A percentile compares a stretch with the other conserved stretches of the same genome.
Conservation (phyloP, 2,329 filamentous ascomycete genomes). For the Hypoxylon sp. region DNA sequence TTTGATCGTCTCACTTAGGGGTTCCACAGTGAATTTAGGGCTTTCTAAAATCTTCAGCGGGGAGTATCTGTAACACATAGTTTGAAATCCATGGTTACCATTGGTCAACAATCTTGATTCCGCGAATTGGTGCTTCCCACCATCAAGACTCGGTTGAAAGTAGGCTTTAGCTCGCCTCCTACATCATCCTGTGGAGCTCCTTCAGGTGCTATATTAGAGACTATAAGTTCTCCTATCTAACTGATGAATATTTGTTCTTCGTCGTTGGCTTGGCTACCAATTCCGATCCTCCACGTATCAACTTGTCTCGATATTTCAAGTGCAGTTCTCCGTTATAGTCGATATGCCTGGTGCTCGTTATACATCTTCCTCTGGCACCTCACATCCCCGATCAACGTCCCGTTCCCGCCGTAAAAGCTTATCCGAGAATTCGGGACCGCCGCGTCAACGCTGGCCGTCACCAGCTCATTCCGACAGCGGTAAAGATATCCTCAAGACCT, state of each 20-base stretch:
- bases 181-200: conserved; percentile 31
- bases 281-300: background rate
- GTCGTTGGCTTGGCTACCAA: background rate
- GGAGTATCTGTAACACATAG: background rate
- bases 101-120: conserved; percentile 5
- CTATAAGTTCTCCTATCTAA: conserved; percentile 1
- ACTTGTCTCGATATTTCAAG: background rate
- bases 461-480: conserved; percentile 35
- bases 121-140: conserved; percentile 15
- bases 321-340: background rate
- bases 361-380: conserved; percentile 44
- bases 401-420: conserved; percentile 19
- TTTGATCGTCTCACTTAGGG: conserved; percentile 1
- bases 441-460: conserved; percentile 6
- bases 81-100: background rate
- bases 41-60: background rate
- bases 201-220: background rate
- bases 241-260: conserved; percentile 2
- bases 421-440: conserved; percentile 20
- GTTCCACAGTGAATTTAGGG: conserved; percentile 5
- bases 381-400: conserved; percentile 40
- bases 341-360: conserved; percentile 43
- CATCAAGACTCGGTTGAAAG: conserved; percentile 1
- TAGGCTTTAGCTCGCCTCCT: conserved; percentile 11
- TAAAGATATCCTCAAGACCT: conserved; percentile 53